Evolutionary conservation across 2,329 filamentous ascomycete species (phyloP), one percentile per base, ranked within the genome.

Genomic region (Domatiomyces globalis): DNA sequence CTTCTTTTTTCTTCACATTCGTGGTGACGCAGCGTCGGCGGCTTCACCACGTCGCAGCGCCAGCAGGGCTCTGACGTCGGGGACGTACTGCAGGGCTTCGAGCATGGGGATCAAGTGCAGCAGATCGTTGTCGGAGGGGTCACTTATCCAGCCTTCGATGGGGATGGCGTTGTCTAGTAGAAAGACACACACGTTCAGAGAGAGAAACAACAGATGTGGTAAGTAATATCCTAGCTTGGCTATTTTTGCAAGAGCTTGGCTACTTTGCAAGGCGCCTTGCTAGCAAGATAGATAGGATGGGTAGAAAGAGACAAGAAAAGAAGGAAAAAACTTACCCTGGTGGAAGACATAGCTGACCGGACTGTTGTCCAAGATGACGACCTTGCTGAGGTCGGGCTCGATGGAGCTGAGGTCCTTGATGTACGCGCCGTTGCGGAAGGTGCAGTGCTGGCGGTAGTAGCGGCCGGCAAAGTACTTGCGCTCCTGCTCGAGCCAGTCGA

Each of bases 351-450:
- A 98, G 71, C 89, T 95, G 73, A 95, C 80, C 51, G 92, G 92
- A 68, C 88, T 95, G 66, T 98, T 98, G 72, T 98, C 92, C 68
- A 98, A 74, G 66, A 98, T 98, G 85, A 96, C 95, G 54, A 98
- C 92, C 70, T 88, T 94, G 71, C 89, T 95, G 63, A 98, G 73
- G 67, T 98, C 92, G 17, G 92, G 89, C 74, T 98, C 92, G 43
- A 98, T 88, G 51, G 87, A 87, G 66, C 87, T 92, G 51, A 98
- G 74, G 69, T 98, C 92, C 69, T 98, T 98, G 74, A 98, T 96
- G 65, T 95, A 98, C 29, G 90, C 89, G 48, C 90, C 90, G 61
- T 95, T 92, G 50, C 92, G 79, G 65, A 87, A 88, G 19, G 92
- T 96, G 73, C 92, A 98, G 69, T 98, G 90, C 67, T 98, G 92